Evolutionary conservation across 2,329 filamentous ascomycete genomes (phyloP).

Genomic region (Colletotrichum higginsianum): DNA sequence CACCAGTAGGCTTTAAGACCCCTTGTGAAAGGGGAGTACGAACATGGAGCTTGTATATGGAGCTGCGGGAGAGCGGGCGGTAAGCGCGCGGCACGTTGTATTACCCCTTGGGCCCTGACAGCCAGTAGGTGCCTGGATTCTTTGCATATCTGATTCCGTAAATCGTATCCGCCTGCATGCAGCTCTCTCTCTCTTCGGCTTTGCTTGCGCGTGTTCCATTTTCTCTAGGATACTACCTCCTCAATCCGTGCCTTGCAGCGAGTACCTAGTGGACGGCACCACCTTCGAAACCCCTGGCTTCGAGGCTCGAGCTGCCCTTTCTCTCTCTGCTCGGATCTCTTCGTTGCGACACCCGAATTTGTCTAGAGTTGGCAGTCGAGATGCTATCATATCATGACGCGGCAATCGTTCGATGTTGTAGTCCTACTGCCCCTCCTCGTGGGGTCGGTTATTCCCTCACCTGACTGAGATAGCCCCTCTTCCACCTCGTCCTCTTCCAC

Average conservation of each 20-base stretch:
- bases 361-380: constrained; percentile 25
- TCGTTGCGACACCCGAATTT: constrained; percentile 5
- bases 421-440: neutral
- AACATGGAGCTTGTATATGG: neutral
- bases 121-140: neutral
- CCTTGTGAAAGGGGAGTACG: neutral
- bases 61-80: no score
- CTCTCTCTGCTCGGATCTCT: neutral
- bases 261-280: neutral
- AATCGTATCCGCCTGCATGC: neutral
- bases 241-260: constrained; percentile 20
- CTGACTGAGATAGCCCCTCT: neutral
- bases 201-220: neutral
- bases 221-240: constrained; percentile 25
- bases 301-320: neutral
- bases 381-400: neutral
- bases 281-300: constrained; percentile 1
- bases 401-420: neutral
- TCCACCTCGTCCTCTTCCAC: no score
- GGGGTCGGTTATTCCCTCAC: neutral
- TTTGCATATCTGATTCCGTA: neutral
- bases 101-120: neutral
- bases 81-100: neutral
- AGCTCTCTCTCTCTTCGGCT: neutral
- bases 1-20: no score